Evolutionary conservation across 495 filamentous ascomycete genomes (phyloP).

Genomic region (Zalerion maritima): DNA sequence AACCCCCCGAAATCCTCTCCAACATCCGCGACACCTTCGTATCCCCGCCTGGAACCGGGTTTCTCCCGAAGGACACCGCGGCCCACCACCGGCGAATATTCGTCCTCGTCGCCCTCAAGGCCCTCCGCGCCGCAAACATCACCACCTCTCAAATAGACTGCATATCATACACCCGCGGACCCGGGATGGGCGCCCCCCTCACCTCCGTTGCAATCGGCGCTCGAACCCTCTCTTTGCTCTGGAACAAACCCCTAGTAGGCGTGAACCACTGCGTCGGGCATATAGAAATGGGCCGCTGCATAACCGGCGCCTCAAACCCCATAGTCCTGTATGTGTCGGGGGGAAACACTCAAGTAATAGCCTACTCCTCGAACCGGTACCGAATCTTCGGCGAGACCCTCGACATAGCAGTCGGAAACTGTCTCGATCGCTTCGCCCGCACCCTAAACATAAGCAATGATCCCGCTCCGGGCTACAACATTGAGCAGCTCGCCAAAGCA

Average conservation of each 20-base stretch:
- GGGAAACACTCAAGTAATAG: constrained; percentile 96
- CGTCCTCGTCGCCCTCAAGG: constrained; percentile 60
- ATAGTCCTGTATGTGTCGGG: constrained; percentile 93
- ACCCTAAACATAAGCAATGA: constrained; percentile 86
- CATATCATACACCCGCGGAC: constrained; percentile 90
- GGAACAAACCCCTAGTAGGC: constrained; percentile 73
- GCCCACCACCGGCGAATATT: constrained; percentile 81
- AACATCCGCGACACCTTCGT: constrained; percentile 91
- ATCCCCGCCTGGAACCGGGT: constrained; percentile 84
- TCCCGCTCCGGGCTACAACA: constrained; percentile 93
- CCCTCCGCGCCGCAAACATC: constrained; percentile 53
- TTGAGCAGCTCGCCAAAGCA: constrained; percentile 86
- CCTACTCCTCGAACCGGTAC: constrained; percentile 85
- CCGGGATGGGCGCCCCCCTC: constrained; percentile 94
- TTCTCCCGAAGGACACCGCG: constrained; percentile 92
- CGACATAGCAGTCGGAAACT: constrained; percentile 96
- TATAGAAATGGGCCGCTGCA: constrained; percentile 95
- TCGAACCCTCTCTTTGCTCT: constrained; percentile 67
- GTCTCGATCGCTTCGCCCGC: constrained; percentile 87
- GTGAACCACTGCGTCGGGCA: constrained; percentile 97
- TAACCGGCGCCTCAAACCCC: constrained; percentile 83
- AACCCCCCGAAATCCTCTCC: constrained; percentile 61
- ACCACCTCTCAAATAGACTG: constrained; percentile 57
- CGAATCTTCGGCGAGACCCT: constrained; percentile 96
- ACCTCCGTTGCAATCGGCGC: constrained; percentile 77